Conservation (phyloP, 208 protist genomes). For the Leishmania tropica region DNA sequence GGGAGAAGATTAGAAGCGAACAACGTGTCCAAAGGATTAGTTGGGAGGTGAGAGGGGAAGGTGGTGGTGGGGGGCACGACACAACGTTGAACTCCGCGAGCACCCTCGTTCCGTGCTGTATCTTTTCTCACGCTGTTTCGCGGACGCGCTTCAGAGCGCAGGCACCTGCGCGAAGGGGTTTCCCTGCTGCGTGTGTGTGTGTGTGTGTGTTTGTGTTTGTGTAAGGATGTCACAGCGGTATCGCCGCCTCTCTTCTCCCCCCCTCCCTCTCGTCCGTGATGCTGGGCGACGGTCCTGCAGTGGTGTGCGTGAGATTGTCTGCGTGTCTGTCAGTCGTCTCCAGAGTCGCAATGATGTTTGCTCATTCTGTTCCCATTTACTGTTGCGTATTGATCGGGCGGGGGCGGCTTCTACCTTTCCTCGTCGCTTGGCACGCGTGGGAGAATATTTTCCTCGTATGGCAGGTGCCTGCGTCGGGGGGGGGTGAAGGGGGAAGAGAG, state of each 20-base stretch:
- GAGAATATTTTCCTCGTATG: background rate
- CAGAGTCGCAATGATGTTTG: background rate
- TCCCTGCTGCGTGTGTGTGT: background rate
- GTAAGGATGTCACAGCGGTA: no score
- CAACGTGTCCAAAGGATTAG: background rate
- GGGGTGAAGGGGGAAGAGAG: background rate
- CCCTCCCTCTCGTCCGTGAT: no score
- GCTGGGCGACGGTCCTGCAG: no score
- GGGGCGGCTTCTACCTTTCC: background rate
- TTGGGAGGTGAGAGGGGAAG: background rate
- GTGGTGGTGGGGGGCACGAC: background rate
- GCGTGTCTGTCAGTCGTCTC: background rate
- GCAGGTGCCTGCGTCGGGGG: background rate
- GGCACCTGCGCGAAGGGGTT: background rate
- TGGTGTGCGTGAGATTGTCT: no score
- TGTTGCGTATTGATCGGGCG: background rate
- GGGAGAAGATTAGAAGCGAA: conserved; percentile 5
- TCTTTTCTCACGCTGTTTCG: background rate
- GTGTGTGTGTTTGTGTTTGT: background rate
- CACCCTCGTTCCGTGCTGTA: background rate
- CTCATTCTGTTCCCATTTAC: background rate
- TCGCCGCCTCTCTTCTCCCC: no score
- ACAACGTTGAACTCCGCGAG: background rate
- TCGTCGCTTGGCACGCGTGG: background rate
- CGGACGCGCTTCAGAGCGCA: background rate